Conservation (phyloP, 805 yeast species). For the Candida insectorum region DNA sequence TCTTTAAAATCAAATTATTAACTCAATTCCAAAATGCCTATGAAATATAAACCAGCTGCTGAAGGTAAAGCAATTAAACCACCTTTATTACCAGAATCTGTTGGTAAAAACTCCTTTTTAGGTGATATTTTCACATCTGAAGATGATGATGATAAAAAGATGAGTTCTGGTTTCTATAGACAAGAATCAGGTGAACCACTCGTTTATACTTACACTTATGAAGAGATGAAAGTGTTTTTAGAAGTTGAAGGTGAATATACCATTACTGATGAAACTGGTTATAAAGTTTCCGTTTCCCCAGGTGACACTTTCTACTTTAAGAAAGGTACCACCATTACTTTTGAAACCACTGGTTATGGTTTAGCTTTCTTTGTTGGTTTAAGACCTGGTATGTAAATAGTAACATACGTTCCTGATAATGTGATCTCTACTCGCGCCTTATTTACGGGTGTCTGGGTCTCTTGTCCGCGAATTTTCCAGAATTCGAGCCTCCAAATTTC, state of each 20-base stretch:
- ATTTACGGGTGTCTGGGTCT: no score
- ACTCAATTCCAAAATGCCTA: constrained; percentile 43
- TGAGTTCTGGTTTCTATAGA: constrained; percentile 65
- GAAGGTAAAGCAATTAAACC: constrained; percentile 55
- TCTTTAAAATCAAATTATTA: not conserved
- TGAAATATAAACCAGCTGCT: constrained; percentile 49
- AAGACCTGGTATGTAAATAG: constrained; percentile 37
- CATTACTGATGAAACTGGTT: constrained; percentile 62
- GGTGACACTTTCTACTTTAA: constrained; percentile 69
- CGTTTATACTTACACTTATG: constrained; percentile 61
- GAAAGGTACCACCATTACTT: constrained; percentile 63
- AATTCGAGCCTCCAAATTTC: no score
- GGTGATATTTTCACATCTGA: constrained; percentile 64
- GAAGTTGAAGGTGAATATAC: constrained; percentile 66
- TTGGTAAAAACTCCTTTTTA: constrained; percentile 66
- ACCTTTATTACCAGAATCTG: constrained; percentile 57
- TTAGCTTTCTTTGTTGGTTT: constrained; percentile 61
- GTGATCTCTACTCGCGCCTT: not conserved
- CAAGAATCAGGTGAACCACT: constrained; percentile 68
- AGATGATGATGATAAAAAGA: constrained; percentile 56
- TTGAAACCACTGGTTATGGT: constrained; percentile 61
- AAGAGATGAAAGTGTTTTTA: constrained; percentile 66
- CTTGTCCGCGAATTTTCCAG: no score
- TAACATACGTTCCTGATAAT: not conserved
- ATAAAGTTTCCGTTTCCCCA: constrained; percentile 51